These are phyloP conservation scores for Plasmodium cynomolgi DNA, from an alignment of 169 alveolate species.

Conservation along the genomic window DNA sequence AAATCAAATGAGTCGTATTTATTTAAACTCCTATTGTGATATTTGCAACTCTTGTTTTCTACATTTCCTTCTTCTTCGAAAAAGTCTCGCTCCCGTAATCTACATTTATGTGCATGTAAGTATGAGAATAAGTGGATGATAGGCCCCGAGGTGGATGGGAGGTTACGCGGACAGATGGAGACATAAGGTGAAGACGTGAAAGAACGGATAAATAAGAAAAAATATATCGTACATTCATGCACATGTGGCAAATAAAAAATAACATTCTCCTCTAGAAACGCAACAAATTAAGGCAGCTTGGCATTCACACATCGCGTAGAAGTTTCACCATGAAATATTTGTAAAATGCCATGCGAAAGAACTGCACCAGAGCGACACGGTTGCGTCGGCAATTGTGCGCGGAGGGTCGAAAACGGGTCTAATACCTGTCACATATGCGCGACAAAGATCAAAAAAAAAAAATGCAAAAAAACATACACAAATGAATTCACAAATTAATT, in stretches of 20 bases:
- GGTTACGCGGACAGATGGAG: background rate
- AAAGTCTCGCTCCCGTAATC: slow-evolving; percentile 42
- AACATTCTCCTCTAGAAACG: background rate
- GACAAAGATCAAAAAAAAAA: background rate
- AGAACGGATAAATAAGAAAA: background rate
- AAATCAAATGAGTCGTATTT: slow-evolving; percentile 69
- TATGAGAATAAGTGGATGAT: background rate
- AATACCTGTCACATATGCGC: background rate
- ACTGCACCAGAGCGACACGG: background rate
- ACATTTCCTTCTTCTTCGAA: slow-evolving; percentile 16
- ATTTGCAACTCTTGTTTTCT: slow-evolving; percentile 16
- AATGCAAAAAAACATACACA: background rate
- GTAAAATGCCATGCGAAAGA: background rate
- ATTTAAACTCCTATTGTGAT: slow-evolving; percentile 12
- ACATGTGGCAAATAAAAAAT: background rate
- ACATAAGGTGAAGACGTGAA: background rate
- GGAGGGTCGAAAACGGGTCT: background rate
- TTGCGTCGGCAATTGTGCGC: background rate
- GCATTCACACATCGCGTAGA: background rate
- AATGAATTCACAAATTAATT: background rate
- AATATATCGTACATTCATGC: background rate
- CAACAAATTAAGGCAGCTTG: background rate
- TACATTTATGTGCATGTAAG: background rate
- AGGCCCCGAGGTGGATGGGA: background rate
- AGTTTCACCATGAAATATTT: background rate